These are phyloP conservation scores for Cucumis variabilis DNA, from an alignment of 331 rosid genomes.

Conservation along the genomic window DNA sequence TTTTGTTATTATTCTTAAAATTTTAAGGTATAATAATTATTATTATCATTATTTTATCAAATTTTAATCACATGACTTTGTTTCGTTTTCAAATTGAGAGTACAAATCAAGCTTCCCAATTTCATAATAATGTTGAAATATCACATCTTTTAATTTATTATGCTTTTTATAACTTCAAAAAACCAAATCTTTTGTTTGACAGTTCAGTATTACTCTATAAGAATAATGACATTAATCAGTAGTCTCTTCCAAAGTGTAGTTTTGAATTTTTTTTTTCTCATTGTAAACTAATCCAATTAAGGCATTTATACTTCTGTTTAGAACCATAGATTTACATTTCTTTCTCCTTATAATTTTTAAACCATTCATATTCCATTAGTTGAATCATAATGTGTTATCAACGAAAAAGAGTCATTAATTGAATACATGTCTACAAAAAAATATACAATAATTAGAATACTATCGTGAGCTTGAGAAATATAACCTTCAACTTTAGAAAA, in stretches of 20 bases:
- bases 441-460: too few relatives aligned
- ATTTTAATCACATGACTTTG: slow-evolving; percentile 6
- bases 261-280: too few relatives aligned
- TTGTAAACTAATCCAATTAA: too few relatives aligned
- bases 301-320: too few relatives aligned
- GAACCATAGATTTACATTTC: too few relatives aligned
- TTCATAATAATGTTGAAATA: background rate
- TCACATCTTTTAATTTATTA: background rate
- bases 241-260: background rate
- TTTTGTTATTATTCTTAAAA: too few relatives aligned
- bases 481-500: too few relatives aligned
- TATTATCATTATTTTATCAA: background rate
- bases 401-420: too few relatives aligned
- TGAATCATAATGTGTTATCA: too few relatives aligned
- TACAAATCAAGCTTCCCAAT: background rate
- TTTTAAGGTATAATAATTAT: too few relatives aligned
- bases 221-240: background rate
- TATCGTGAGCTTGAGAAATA: too few relatives aligned
- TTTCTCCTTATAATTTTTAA: background rate
- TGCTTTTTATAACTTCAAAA: background rate
- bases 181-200: background rate
- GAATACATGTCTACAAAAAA: too few relatives aligned
- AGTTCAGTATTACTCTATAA: background rate
- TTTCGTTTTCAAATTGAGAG: background rate
- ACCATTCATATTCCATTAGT: background rate